Percentiles rank a stretch among this genome's conserved stretches.
Conservation (phyloP, 352 stramenopile species). For the Pythium phragmitis region DNA sequence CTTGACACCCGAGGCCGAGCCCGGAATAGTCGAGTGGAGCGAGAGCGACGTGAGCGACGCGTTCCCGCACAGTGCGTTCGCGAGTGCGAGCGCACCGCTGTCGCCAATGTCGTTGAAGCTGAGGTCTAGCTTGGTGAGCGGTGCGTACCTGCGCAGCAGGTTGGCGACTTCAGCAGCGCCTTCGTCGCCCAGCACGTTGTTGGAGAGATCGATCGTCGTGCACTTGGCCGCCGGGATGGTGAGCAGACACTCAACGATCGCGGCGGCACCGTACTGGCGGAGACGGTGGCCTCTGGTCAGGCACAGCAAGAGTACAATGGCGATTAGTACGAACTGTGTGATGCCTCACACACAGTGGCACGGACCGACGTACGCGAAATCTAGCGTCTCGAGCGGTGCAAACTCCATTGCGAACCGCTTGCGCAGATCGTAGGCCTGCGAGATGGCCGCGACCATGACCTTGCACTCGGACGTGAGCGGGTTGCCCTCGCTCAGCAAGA, state of each 20-base stretch:
- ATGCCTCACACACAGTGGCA: neutral
- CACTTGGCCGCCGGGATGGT: conserved; percentile 24
- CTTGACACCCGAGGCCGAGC: conserved; percentile 24
- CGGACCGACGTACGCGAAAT: conserved; percentile 31
- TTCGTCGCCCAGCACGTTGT: conserved; percentile 58
- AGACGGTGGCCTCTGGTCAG: conserved; percentile 36
- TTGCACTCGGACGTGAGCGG: conserved; percentile 46
- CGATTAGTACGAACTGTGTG: too few species aligned
- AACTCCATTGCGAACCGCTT: conserved; percentile 53
- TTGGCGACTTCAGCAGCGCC: conserved; percentile 44
- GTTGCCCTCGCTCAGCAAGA: conserved; percentile 42
- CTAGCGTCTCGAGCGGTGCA: conserved; percentile 32
- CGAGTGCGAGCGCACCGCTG: conserved; percentile 37
- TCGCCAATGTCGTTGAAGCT: conserved; percentile 79
- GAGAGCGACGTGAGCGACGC: conserved; percentile 43
- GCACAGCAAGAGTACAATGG: neutral
- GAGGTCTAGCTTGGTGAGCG: conserved; percentile 50
- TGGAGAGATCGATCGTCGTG: conserved; percentile 43
- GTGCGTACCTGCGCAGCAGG: conserved; percentile 35
- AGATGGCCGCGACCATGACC: conserved; percentile 49
- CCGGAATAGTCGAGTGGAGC: conserved; percentile 45
- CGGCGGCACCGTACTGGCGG: conserved; percentile 48
- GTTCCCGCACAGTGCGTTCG: conserved; percentile 45
- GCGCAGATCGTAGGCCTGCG: conserved; percentile 52
- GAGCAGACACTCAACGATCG: conserved; percentile 43